A percentile compares a stretch with the other conserved stretches of the same genome.
phyloP scores from a whole-genome alignment of 2,329 filamentous ascomycete species.

The Hortaea sp. region DNA sequence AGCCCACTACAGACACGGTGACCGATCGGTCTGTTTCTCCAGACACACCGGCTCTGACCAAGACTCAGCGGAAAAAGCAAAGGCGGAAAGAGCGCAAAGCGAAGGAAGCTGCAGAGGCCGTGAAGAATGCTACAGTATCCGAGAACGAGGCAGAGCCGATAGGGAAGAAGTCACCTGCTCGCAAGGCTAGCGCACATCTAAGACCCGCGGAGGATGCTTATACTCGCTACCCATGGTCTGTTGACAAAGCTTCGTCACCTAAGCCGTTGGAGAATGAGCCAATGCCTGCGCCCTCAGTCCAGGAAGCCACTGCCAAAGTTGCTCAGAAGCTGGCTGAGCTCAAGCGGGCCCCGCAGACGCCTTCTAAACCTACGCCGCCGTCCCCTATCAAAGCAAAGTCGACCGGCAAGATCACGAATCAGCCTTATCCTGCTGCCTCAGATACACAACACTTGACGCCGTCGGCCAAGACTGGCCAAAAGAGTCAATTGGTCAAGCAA shows the following conservation, averaged over 20 bases:
- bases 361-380: background rate
- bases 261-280: background rate
- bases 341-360: background rate
- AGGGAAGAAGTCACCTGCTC: conserved; percentile 23
- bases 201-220: conserved; percentile 1
- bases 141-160: conserved; percentile 26
- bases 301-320: conserved; percentile 4
- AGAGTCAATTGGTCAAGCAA: background rate
- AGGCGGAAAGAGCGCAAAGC: conserved; percentile 23
- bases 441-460: background rate
- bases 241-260: background rate
- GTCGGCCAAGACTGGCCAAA: background rate
- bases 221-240: conserved; percentile 1
- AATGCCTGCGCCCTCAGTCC: background rate
- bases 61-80: conserved; percentile 28
- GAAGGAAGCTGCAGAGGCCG: conserved; percentile 12
- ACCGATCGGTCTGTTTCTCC: conserved; percentile 11
- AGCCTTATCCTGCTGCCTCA: background rate
- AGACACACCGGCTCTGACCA: conserved; percentile 18
- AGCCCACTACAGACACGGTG: conserved; percentile 5
- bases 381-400: background rate
- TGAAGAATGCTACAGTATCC: conserved; percentile 18
- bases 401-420: background rate
- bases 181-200: conserved; percentile 26
- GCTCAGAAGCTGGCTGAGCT: conserved; percentile 5